Evolutionary conservation across 2,329 filamentous ascomycete species (phyloP), one percentile per base, ranked within the genome.

Genomic region (Nothophaeocryptopus gaeumannii): DNA sequence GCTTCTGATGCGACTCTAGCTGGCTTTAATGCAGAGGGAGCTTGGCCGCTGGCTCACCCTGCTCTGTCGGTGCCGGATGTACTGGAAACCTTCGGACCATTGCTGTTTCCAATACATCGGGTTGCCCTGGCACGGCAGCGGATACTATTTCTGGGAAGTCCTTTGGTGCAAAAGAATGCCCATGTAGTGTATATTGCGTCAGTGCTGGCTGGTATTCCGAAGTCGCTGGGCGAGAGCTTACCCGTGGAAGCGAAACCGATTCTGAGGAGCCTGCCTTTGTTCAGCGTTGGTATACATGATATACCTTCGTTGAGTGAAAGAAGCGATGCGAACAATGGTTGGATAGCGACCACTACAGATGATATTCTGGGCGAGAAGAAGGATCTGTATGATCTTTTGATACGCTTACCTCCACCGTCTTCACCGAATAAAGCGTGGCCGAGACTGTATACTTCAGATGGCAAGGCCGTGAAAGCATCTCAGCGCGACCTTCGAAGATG

Each of bases 291-390:
- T 42, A 85, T 99, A 12, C 88, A 96, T 67, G 93, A 99, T 65
- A 96, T 99, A 42, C 82, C 88, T 5, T 83, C 86, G 49, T 78
- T 97, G 5, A 77, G 84, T 58, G 77, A 77, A n/a, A 72, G 76
- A 16, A 70, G 70, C 40, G 74, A 72, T 64, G 68, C 63, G 55
- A 64, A 56, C 29, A 54, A 51, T 1, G 88, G 90, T 34, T 99
- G 91, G 90, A 85, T 96, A 51, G 93, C 92, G 10, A 96, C 91
- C 69, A 96, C 92, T 2, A 97, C 92, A 1, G 93, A 99, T 71
- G 92, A 88, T 64, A 93, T 99, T 51, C 78, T 99, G 11, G 84
- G 83, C 39, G 86, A 89, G 70, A 97, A 97, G 72, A 81, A 84
- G 43, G 81, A 86, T 2, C 80, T 99, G 2, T 97, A 90, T 77